phyloP scores from a whole-genome alignment of 2,329 filamentous ascomycete genomes.

The Apiospora arundinis region DNA sequence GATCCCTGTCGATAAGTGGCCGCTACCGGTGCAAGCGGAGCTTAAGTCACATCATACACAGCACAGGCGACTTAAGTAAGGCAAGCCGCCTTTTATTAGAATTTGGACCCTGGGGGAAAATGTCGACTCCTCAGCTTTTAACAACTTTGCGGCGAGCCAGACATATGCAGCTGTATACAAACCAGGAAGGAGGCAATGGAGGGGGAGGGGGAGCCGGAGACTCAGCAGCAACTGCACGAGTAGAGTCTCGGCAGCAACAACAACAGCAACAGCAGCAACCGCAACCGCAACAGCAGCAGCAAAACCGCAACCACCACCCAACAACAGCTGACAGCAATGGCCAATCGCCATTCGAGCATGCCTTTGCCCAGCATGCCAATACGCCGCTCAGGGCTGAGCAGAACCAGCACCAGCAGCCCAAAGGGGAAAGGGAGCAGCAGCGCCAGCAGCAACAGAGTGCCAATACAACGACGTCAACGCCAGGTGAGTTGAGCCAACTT shows the following conservation, averaged over 20 bases:
- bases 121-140: constrained; percentile 19
- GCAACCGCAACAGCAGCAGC: background rate
- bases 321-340: background rate
- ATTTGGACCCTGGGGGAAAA: constrained; percentile 16
- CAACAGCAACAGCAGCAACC: constrained; percentile 12
- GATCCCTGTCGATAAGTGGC: constrained; percentile 15
- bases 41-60: constrained; percentile 19
- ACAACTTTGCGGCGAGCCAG: constrained; percentile 14
- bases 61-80: constrained; percentile 13
- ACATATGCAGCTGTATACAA: constrained; percentile 16
- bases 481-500: constrained; percentile 15
- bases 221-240: background rate
- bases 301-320: constrained; percentile 13
- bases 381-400: constrained; percentile 16
- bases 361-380: constrained; percentile 7
- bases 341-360: constrained; percentile 11
- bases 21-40: constrained; percentile 19
- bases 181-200: constrained; percentile 10
- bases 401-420: background rate
- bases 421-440: background rate
- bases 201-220: constrained; percentile 4
- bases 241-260: constrained; percentile 23
- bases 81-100: constrained; percentile 13
- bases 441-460: background rate
- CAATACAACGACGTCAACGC: constrained; percentile 7